Conservation (phyloP, 164 flowering plant species). For the Magnolia changhungtana region DNA sequence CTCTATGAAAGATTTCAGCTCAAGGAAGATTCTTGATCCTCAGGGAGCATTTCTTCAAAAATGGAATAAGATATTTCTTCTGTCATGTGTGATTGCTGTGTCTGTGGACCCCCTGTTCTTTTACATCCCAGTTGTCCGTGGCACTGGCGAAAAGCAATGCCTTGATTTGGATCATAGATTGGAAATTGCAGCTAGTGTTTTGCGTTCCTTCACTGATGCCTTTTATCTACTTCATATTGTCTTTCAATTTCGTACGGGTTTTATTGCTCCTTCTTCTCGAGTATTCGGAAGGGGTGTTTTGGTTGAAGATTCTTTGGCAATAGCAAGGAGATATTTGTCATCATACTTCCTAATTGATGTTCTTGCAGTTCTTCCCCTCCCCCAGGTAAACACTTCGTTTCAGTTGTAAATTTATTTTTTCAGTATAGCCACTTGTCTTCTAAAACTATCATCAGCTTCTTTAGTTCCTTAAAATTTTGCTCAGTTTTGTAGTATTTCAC, state of each 20-base stretch:
- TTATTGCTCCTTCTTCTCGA: constrained; percentile 85
- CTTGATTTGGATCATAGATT: constrained; percentile 55
- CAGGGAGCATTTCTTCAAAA: constrained; percentile 75
- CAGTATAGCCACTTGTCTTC: not conserved
- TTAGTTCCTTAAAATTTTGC: not conserved
- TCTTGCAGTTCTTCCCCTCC: constrained; percentile 91
- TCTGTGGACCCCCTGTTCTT: constrained; percentile 90
- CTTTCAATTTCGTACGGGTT: constrained; percentile 82
- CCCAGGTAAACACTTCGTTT: constrained; percentile 56
- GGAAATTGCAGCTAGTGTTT: constrained; percentile 57
- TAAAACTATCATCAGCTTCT: not conserved
- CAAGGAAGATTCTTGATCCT: constrained; percentile 66
- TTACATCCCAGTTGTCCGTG: constrained; percentile 58
- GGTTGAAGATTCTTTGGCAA: constrained; percentile 62
- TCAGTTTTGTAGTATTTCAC: not conserved
- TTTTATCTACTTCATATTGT: constrained; percentile 75
- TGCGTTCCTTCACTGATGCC: constrained; percentile 75
- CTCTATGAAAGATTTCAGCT: constrained; percentile 30
- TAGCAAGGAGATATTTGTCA: constrained; percentile 67
- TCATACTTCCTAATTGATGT: constrained; percentile 76
- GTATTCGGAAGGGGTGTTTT: constrained; percentile 94
- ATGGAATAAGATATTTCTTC: constrained; percentile 88
- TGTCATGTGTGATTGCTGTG: constrained; percentile 76
- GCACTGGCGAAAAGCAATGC: constrained; percentile 40
- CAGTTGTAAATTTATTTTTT: not conserved